Base-by-base conservation (phyloP, 2,329 filamentous ascomycete genomes). In the Furcasterigmium sp. region DNA sequence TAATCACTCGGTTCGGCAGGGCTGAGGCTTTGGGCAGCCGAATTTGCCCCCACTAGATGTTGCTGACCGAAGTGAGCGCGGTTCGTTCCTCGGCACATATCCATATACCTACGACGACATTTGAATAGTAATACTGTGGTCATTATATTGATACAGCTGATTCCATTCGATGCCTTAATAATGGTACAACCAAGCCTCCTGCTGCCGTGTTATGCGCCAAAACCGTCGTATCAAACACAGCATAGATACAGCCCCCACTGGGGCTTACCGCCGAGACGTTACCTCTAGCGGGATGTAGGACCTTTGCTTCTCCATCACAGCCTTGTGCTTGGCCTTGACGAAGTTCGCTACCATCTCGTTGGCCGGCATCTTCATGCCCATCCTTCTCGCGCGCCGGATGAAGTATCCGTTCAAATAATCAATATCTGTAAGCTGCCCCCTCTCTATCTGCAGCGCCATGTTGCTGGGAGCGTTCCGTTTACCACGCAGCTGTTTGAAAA, bases 321-420 rank as follows among this genome's bases (percentile, higher is more conserved):
- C 53, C 26, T 54, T 52, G 7, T 75, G 66, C 68, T 86, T 91
- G 19, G 81, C 86, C 56, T 85, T 81, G 39, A 96, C 82, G 65
- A 90, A 65, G 42, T 82, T 71, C 60, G 85, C 69, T 34, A 94
- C 69, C 70, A 87, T 76, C 53, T 83, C 82, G 58, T 95, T 93
- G 48, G 84, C 70, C 10, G 80, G 78, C 54, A 82, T 82, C 40
- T 78, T 70, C n/a, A 95, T 69, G 2, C 87, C 87, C 47, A 91
- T 55, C 58, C 87, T 78, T 53, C 78, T 74, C 1, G 86, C 93
- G 32, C 84, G 76, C 40, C 70, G 74, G 25, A 94, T 73, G 46
- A 98, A 85, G 66, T 91, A 98, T 1, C 91, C 91, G 59, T 94
- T 96, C 52, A 91, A 77, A 56, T 84, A 95, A 37, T 91, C 80